Conservation (phyloP, 768 basidiomycete genomes). For the Pleurotus pulmonarius region DNA sequence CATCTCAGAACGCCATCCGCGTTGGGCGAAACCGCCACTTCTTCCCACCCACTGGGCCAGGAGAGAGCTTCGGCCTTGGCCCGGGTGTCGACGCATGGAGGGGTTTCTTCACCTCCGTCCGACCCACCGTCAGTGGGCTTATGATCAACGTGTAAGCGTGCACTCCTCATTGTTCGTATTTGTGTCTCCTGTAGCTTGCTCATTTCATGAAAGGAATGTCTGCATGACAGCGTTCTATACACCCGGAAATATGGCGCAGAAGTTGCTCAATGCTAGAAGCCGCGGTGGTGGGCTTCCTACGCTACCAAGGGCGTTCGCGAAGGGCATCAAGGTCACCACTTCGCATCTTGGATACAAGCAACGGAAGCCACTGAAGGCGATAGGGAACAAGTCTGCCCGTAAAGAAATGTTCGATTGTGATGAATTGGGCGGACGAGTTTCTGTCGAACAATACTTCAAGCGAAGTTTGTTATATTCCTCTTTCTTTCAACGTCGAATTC, state of each 20-base stretch:
- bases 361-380: conserved; percentile 42
- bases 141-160: conserved; percentile 49
- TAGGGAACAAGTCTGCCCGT: conserved; percentile 32
- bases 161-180: background rate
- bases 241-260: conserved; percentile 60
- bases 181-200: background rate
- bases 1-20: conserved; percentile 41
- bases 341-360: conserved; percentile 50
- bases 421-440: conserved; percentile 48
- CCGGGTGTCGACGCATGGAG: conserved; percentile 33
- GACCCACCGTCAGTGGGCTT: conserved; percentile 43
- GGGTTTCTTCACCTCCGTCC: conserved; percentile 49
- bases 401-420: conserved; percentile 43
- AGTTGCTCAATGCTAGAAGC: conserved; percentile 44
- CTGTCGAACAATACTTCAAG: conserved; percentile 62
- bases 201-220: conserved; percentile 33
- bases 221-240: conserved; percentile 55
- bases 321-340: conserved; percentile 55
- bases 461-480: conserved; percentile 41
- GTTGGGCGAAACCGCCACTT: conserved; percentile 57
- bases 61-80: conserved; percentile 20
- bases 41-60: conserved; percentile 34
- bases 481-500: background rate
- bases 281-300: conserved; percentile 38
- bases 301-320: conserved; percentile 44